Conservation (phyloP, 2,329 filamentous ascomycete species). For the Cercospora sesami region DNA sequence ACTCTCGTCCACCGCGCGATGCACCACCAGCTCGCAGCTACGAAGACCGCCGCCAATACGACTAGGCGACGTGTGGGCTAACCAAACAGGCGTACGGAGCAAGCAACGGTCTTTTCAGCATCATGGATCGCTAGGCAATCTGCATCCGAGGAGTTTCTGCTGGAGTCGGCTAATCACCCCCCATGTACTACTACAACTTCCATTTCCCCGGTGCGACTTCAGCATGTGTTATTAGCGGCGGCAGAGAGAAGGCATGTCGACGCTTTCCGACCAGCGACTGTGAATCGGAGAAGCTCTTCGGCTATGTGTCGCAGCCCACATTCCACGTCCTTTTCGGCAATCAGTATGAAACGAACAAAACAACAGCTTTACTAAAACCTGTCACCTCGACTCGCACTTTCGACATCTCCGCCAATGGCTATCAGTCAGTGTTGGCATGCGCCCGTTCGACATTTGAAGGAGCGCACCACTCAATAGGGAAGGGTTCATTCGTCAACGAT, state of each 20-base stretch:
- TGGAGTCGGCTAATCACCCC: constrained; percentile 27
- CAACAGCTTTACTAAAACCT: constrained; percentile 30
- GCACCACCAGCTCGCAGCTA: constrained; percentile 38
- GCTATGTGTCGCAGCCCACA: constrained; percentile 20
- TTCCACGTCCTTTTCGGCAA: constrained; percentile 29
- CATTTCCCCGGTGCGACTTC: constrained; percentile 38
- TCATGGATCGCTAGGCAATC: constrained; percentile 27
- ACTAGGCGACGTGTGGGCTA: constrained; percentile 34
- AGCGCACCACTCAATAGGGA: constrained; percentile 12
- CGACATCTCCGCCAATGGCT: constrained; percentile 21
- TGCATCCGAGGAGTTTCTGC: constrained; percentile 32
- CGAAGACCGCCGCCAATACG: constrained; percentile 39
- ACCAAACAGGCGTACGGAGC: constrained; percentile 30
- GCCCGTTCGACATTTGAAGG: constrained; percentile 9
- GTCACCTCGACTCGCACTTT: constrained; percentile 27
- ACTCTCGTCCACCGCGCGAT: constrained; percentile 30
- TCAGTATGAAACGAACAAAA: constrained; percentile 34
- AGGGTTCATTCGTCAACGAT: constrained; percentile 13
- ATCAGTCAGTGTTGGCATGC: constrained; percentile 8
- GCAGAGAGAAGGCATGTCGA: constrained; percentile 25
- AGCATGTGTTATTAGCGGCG: constrained; percentile 39
- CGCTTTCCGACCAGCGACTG: constrained; percentile 25
- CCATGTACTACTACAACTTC: constrained; percentile 36
- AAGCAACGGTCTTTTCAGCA: constrained; percentile 21
- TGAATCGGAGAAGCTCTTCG: constrained; percentile 27